These are phyloP conservation scores for Diaporthe sp. DNA, from an alignment of 2,329 filamentous ascomycete species.

Conservation along the genomic window DNA sequence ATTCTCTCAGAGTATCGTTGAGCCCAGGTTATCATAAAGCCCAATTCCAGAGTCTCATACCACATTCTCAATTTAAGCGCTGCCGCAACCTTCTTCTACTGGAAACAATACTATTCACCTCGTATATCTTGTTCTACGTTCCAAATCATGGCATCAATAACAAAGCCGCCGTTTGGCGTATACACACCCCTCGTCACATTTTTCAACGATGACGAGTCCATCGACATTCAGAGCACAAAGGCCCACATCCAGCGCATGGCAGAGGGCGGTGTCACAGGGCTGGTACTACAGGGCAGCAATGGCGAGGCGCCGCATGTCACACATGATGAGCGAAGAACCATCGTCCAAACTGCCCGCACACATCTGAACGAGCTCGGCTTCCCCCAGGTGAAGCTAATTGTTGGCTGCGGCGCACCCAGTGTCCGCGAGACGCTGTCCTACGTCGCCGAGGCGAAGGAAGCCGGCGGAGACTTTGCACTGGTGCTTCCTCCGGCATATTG, in stretches of 20 bases:
- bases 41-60: neutral
- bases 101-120: neutral
- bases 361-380: neutral
- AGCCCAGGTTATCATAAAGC: neutral
- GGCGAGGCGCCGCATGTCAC: conserved; percentile 28
- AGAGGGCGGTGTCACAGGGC: conserved; percentile 14
- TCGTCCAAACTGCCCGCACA: neutral
- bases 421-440: conserved; percentile 15
- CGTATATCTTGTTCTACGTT: neutral
- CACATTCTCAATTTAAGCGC: neutral
- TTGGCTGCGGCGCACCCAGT: conserved; percentile 18
- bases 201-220: conserved; percentile 26
- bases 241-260: conserved; percentile 19
- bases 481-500: conserved; percentile 27
- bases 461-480: conserved; percentile 2
- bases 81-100: neutral
- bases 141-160: neutral
- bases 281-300: conserved; percentile 10
- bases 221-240: conserved; percentile 6
- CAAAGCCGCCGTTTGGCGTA: conserved; percentile 5
- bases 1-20: too few species aligned
- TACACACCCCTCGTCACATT: conserved; percentile 19
- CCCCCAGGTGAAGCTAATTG: neutral
- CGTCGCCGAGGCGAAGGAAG: conserved; percentile 4
- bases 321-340: neutral